Evolutionary conservation across 345 rosid species (phyloP).

Genomic region (Mallotus nudiflorus): DNA sequence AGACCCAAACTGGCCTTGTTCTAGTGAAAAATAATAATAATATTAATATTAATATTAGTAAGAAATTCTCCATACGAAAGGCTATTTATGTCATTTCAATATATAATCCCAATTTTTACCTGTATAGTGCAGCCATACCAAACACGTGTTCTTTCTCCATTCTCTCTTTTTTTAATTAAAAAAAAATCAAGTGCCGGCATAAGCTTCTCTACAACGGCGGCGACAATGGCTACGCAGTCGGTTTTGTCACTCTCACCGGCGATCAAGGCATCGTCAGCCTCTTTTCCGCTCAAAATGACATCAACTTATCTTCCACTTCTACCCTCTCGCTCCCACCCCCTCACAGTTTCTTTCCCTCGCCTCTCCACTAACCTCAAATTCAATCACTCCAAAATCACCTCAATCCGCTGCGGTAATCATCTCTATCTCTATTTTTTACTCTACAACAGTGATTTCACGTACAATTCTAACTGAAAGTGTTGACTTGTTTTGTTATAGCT

Average conservation of each 20-base stretch:
- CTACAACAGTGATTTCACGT: not conserved
- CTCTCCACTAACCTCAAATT: not conserved
- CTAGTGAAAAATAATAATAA: too few species aligned
- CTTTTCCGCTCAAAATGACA: not conserved
- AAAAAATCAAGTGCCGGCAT: too few species aligned
- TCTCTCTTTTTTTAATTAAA: too few species aligned
- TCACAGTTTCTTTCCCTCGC: not conserved
- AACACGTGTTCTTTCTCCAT: not conserved
- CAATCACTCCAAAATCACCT: not conserved
- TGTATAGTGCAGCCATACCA: too few species aligned
- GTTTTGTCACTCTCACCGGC: not conserved
- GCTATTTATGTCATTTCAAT: too few species aligned
- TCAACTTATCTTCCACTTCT: not conserved
- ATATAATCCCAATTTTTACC: too few species aligned
- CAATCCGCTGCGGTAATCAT: constrained; percentile 20
- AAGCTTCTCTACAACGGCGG: not conserved
- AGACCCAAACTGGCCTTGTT: too few species aligned
- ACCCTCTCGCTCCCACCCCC: not conserved
- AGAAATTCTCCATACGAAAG: too few species aligned
- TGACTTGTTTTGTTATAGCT: constrained; percentile 28
- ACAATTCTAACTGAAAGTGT: not conserved
- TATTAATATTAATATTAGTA: too few species aligned
- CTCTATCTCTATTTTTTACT: not conserved
- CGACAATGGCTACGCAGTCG: constrained; percentile 8
- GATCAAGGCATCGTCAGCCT: not conserved